Base-by-base conservation (phyloP, 768 basidiomycete genomes). In the Xerocomellus dryophilus region DNA sequence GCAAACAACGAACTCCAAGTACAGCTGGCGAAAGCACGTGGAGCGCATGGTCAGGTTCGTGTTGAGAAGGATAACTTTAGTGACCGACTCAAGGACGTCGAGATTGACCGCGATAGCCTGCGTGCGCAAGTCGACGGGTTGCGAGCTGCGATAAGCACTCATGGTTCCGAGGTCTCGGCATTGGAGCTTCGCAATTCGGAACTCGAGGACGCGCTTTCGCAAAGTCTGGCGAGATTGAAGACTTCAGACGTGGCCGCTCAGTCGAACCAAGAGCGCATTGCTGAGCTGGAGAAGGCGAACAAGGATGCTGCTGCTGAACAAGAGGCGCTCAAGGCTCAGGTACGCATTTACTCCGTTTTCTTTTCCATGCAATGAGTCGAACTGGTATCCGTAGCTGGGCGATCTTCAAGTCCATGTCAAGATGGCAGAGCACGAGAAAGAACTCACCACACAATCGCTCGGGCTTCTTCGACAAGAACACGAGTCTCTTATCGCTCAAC, bases 41-140 rank as follows among this genome's bases (percentile, higher is more conserved):
- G 83, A 20, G 82, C 84, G 14, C 85, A 90, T 61, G 88, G 89
- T 1, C 85, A 88, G 64, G 79, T 87, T 6, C 83, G 88, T 15
- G 88, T 88, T 14, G 90, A 93, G 74, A 93, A 91, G 71, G 90
- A 92, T 45, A 73, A 81, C 35, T 66, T 90, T 43, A 70, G 63
- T 20, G 87, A 90, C 58, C 86, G 87, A 57, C 71, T 89, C 29
- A 71, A 67, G 21, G 73, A 74, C 21, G 74, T 75, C 0, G 90
- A 92, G 66, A 74, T 67, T 27, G 89, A 92, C 49, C 81, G 88
- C 20, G 86, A 92, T 20, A 70, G 71, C 5, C 66, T 89, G 41
- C 79, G 79, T 39, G 58, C 64, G 3, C 81, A 85, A 56, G 65
- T 84, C 18, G 83, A 83, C 54, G 82, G 82, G 50, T 47, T 81